Evolutionary conservation across 2,329 filamentous ascomycete species (phyloP).

Genomic region (Pleurostoma richardsiae): DNA sequence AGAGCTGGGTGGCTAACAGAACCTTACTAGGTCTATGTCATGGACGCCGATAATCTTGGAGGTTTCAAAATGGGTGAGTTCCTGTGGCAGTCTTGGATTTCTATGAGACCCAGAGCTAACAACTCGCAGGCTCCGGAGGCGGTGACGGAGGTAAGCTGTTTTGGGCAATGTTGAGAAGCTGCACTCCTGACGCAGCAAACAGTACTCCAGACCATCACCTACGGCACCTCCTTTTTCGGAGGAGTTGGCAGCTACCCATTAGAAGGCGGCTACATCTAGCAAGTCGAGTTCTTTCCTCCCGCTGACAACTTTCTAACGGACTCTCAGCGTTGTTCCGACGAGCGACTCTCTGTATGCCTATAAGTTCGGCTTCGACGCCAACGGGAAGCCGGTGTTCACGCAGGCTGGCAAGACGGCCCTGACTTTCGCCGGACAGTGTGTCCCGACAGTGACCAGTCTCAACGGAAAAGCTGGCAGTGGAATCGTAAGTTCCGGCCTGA

Average conservation of each 20-base stretch:
- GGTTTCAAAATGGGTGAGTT: constrained; percentile 22
- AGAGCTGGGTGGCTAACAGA: too few relatives aligned
- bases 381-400: constrained; percentile 24
- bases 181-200: not conserved
- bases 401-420: constrained; percentile 21
- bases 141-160: too few relatives aligned
- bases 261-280: constrained; percentile 37
- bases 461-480: constrained; percentile 24
- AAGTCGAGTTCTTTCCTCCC: not conserved
- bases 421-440: constrained; percentile 23
- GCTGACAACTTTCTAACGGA: too few relatives aligned
- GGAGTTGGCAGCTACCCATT: constrained; percentile 32
- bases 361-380: constrained; percentile 19
- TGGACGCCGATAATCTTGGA: constrained; percentile 34
- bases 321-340: constrained; percentile 23
- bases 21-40: constrained; percentile 17
- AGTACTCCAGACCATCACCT: constrained; percentile 27
- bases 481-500: constrained; percentile 13
- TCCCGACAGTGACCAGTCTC: constrained; percentile 27
- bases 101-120: too few relatives aligned
- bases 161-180: too few relatives aligned
- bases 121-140: too few relatives aligned
- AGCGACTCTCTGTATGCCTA: constrained; percentile 24
- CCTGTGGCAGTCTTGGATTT: too few relatives aligned
- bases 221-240: constrained; percentile 26